These are phyloP conservation scores for Melampsora larici-populina DNA, from an alignment of 1,284 basidiomycete species.

Conservation along the genomic window DNA sequence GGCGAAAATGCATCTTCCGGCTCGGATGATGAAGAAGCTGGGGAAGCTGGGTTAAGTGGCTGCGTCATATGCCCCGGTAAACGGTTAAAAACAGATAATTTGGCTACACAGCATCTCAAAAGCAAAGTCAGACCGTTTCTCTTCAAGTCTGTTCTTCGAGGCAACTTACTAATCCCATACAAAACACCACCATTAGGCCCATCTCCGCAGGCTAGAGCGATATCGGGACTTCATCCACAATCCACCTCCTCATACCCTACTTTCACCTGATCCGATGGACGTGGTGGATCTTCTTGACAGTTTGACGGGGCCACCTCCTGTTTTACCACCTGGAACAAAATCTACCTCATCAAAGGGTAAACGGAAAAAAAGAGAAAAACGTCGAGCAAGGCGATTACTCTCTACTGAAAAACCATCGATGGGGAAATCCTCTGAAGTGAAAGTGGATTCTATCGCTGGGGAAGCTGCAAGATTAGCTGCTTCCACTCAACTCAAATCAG, in stretches of 20 bases:
- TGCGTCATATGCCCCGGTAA: conserved; percentile 36
- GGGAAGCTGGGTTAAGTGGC: not conserved
- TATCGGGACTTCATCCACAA: conserved; percentile 35
- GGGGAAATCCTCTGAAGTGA: not conserved
- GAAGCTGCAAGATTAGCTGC: no score
- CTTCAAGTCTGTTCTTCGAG: not conserved
- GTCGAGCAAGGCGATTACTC: not conserved
- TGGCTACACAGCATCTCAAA: conserved; percentile 12
- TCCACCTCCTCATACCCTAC: conserved; percentile 39
- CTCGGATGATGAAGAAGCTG: not conserved
- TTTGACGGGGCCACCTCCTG: conserved; percentile 26
- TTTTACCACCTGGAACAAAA: conserved; percentile 20
- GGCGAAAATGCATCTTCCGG: not conserved
- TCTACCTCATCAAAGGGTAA: conserved; percentile 3
- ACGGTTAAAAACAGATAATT: conserved; percentile 22
- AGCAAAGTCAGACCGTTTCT: conserved; percentile 13
- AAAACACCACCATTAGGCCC: conserved; percentile 10
- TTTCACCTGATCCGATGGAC: conserved; percentile 35
- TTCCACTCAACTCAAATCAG: no score
- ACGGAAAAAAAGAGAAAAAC: conserved; percentile 28
- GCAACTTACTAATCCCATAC: not conserved
- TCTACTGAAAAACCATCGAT: not conserved
- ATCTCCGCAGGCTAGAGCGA: conserved; percentile 27
- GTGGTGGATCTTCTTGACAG: conserved; percentile 36
- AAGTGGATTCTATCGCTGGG: not conserved